Base-by-base conservation (phyloP, 2,329 filamentous ascomycete species). In the Aureobasidium sp. region DNA sequence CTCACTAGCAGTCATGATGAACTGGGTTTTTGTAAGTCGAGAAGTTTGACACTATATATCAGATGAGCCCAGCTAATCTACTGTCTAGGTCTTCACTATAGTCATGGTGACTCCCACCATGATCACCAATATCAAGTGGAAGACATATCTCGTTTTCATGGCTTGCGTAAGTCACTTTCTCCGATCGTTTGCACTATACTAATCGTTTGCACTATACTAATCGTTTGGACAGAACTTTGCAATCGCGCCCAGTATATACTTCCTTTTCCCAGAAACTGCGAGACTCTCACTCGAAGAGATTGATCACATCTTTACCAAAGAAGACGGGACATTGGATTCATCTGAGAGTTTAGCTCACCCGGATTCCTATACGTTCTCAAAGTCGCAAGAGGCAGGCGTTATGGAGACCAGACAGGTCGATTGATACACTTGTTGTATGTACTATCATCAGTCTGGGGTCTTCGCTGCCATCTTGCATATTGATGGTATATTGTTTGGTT, bases 131-230 rank as follows among this genome's bases (percentile, higher is more conserved):
- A 72, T 86, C 3, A 71, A 77, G n/a, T 86, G 82, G 82, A 81
- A 81, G 67, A 80, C 80, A 0, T 86, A 85, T 68, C 71, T 86
- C 1, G 84, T 85, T 69, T 86, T 85, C 72, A 82, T 81, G 73
- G 64, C 55, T 50, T 60, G 45, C 27, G 62, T 65, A 31, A 16
- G 63, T 36, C n/a, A n/a, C n/a, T n/a, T n/a, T n/a, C n/a, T n/a
- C n/a, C n/a, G n/a, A n/a, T n/a, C n/a, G n/a, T n/a, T n/a, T n/a
- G n/a, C n/a, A n/a, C n/a, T n/a, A 36, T 36, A 23, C 36, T 36
- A 38, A 36, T 38, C 13, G 47, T 53, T 5, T 25, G 11, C 36
- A 11, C 51, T 36, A 36, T 36, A 23, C 36, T 36, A 38, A 36
- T 38, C 13, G 47, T 53, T 5, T 25, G 11, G 38, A 11, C 51